Conservation (phyloP, 163 green algal genomes). For the Scenedesmus sp. region DNA sequence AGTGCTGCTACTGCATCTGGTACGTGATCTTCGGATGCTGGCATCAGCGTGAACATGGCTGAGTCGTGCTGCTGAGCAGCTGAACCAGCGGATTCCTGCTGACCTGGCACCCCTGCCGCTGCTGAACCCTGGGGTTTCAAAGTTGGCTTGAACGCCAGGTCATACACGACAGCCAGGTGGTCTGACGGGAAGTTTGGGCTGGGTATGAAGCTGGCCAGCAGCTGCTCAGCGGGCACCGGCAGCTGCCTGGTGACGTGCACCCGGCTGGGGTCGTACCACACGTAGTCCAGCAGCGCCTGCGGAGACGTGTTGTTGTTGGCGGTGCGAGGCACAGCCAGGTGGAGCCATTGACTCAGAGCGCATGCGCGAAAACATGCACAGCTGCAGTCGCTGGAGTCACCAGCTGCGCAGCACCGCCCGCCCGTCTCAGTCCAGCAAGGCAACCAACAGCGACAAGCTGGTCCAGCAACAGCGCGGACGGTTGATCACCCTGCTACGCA, state of each 20-base stretch:
- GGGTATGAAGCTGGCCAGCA: slow-evolving; percentile 85
- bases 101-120: neutral
- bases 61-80: slow-evolving; percentile 19
- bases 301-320: neutral
- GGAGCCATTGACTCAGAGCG: too few species aligned
- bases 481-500: too few species aligned
- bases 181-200: slow-evolving; percentile 85
- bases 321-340: slow-evolving; percentile 67
- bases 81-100: neutral
- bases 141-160: slow-evolving; percentile 28
- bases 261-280: slow-evolving; percentile 86
- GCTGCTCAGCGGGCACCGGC: slow-evolving; percentile 67
- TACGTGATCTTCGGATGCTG: slow-evolving; percentile 33
- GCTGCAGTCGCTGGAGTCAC: too few species aligned
- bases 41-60: slow-evolving; percentile 18
- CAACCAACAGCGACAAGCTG: too few species aligned
- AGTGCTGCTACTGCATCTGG: slow-evolving; percentile 23
- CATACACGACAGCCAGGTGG: slow-evolving; percentile 83
- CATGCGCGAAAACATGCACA: too few species aligned
- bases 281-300: slow-evolving; percentile 88
- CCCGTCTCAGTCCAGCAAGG: too few species aligned
- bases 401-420: too few species aligned
- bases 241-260: slow-evolving; percentile 64
- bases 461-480: too few species aligned
- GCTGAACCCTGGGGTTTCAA: neutral